Conservation (phyloP, 1,139 yeast species). For the Taphrina deformans region DNA sequence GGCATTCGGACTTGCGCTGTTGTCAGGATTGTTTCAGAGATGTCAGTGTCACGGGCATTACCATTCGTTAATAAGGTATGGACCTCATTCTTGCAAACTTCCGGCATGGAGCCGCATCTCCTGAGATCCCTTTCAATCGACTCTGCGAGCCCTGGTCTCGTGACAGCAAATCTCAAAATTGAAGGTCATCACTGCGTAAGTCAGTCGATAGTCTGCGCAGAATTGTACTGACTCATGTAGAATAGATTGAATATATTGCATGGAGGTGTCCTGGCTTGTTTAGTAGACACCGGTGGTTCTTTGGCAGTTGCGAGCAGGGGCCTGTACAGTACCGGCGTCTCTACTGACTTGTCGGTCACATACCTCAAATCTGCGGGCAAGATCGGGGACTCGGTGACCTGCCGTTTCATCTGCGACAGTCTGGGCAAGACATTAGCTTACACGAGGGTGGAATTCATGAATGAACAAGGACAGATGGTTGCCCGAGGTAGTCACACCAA, state of each 20-base stretch:
- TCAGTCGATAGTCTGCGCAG: neutral
- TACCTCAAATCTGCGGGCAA: constrained; percentile 50
- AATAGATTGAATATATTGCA: constrained; percentile 42
- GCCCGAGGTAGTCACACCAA: constrained; percentile 53
- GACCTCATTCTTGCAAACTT: constrained; percentile 45
- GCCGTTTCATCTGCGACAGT: constrained; percentile 39
- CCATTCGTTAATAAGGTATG: constrained; percentile 43
- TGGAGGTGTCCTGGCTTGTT: constrained; percentile 49
- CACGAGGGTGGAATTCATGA: constrained; percentile 47
- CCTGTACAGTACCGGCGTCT: constrained; percentile 50
- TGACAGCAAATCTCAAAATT: constrained; percentile 25
- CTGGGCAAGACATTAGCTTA: constrained; percentile 50
- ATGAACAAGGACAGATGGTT: constrained; percentile 43
- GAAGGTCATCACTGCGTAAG: constrained; percentile 23
- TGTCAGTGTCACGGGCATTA: constrained; percentile 13
- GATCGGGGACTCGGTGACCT: constrained; percentile 43
- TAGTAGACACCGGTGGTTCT: constrained; percentile 52
- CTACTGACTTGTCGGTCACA: constrained; percentile 50
- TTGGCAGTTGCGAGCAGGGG: constrained; percentile 51
- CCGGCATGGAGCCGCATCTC: constrained; percentile 48
- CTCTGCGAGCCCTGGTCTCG: constrained; percentile 20
- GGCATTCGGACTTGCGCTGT: too few species aligned
- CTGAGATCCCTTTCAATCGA: constrained; percentile 37
- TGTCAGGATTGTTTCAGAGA: too few species aligned
- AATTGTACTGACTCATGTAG: neutral